phyloP scores from a whole-genome alignment of 2,329 filamentous ascomycete genomes.

The Calycina herbarum region DNA sequence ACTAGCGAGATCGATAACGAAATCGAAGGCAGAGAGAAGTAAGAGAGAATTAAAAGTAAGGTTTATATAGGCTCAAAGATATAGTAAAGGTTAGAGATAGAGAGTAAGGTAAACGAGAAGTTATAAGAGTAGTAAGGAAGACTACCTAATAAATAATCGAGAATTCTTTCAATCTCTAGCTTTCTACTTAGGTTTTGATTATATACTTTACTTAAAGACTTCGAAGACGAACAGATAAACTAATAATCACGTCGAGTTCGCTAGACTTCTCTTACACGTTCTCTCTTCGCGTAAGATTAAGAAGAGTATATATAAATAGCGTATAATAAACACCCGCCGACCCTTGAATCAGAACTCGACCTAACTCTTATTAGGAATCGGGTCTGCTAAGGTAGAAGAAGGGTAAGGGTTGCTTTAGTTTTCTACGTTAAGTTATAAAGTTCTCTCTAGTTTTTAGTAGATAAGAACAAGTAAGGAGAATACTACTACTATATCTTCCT shows the following conservation, averaged over 20 bases:
- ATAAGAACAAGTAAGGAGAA: constrained; percentile 22
- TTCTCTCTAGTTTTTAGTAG: constrained; percentile 2
- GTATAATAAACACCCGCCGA: constrained; percentile 11
- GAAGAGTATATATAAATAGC: constrained; percentile 28
- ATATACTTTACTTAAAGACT: neutral
- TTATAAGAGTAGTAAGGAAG: neutral
- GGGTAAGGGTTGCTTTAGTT: neutral
- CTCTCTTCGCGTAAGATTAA: constrained; percentile 7
- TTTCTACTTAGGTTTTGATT: neutral
- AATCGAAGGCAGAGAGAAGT: neutral
- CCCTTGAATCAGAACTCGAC: constrained; percentile 23
- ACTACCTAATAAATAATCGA: neutral
- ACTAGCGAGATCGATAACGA: neutral
- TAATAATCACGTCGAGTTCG: constrained; percentile 27
- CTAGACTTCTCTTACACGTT: constrained; percentile 11
- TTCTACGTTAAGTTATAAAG: neutral
- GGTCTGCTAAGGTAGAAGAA: neutral
- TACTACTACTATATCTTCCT: constrained; percentile 26
- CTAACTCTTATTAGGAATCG: neutral
- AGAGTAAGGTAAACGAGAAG: neutral
- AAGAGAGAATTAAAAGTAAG: neutral
- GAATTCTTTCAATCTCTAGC: neutral
- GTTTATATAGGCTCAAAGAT: neutral
- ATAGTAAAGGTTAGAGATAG: neutral
- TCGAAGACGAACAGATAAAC: neutral